Evolutionary conservation across 148 eudicot species (phyloP).

Genomic region (Spergularia bocconei): DNA sequence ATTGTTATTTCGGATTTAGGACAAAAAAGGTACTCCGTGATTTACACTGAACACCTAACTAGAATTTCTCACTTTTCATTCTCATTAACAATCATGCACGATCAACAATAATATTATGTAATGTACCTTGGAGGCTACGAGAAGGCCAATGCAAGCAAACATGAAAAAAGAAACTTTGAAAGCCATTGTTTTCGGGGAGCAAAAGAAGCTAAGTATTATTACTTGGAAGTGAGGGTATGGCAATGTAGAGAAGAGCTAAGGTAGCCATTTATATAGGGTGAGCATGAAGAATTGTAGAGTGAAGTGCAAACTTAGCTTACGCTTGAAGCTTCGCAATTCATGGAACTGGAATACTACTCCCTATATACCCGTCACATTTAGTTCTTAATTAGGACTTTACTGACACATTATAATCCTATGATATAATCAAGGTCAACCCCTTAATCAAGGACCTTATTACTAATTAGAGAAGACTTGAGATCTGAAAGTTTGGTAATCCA

Average conservation of each 20-base stretch:
- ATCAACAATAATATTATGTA: not conserved
- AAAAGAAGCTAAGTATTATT: not conserved
- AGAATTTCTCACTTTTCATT: too few relatives aligned
- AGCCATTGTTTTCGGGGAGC: slow-evolving; percentile 20
- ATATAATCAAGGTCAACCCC: slow-evolving; percentile 12
- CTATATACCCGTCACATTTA: not conserved
- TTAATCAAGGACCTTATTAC: too few relatives aligned
- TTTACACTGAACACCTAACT: too few relatives aligned
- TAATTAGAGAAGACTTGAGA: not conserved
- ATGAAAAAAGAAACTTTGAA: slow-evolving; percentile 17
- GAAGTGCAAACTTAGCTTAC: not conserved
- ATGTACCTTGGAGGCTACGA: slow-evolving; percentile 20
- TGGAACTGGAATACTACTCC: not conserved
- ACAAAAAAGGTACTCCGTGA: too few relatives aligned
- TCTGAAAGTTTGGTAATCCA: not conserved
- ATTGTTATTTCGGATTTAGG: too few relatives aligned
- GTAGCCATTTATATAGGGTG: slow-evolving; percentile 1
- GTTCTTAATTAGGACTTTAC: not conserved
- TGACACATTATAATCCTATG: not conserved
- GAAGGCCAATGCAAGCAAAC: slow-evolving; percentile 19
- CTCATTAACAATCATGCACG: too few relatives aligned
- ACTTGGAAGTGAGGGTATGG: not conserved
- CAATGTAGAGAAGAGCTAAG: not conserved
- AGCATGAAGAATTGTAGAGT: not conserved
- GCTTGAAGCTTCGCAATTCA: not conserved